A percentile compares a stretch with the other conserved stretches of the same genome.
phyloP scores from a whole-genome alignment of 1,284 basidiomycete genomes.

The Trichosporon faecale region DNA sequence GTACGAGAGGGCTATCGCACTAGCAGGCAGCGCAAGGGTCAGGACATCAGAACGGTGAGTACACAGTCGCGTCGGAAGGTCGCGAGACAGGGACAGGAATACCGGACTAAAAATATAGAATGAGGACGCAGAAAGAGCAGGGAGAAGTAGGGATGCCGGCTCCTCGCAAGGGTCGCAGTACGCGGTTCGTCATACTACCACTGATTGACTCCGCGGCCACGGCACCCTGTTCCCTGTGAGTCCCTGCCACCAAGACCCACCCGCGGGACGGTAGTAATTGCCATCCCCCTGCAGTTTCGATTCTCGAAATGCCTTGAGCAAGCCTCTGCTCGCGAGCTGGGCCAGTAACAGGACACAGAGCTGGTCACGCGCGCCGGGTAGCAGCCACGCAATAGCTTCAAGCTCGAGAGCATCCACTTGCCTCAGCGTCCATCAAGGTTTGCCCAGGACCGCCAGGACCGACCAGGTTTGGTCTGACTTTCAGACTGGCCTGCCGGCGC shows the following conservation, averaged over 20 bases:
- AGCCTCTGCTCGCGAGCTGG: not conserved
- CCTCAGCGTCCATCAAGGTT: not conserved
- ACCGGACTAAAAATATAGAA: not conserved
- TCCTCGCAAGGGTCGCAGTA: not conserved
- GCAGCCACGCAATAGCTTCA: slow-evolving; percentile 1
- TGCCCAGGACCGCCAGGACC: not conserved
- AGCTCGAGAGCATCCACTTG: not conserved
- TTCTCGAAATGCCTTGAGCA: not conserved
- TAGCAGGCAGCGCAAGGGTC: not conserved
- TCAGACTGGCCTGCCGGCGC: not conserved
- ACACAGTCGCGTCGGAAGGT: not conserved
- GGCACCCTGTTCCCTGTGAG: not conserved
- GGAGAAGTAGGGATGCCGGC: not conserved
- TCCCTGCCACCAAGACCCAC: slow-evolving; percentile 5
- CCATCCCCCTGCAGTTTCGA: slow-evolving; percentile 4
- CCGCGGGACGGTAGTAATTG: not conserved
- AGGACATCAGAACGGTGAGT: not conserved
- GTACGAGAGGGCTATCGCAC: not conserved
- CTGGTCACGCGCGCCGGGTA: not conserved
- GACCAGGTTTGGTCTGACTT: not conserved
- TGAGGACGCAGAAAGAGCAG: not conserved
- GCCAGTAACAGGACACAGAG: not conserved
- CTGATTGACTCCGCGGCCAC: not conserved
- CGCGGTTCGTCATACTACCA: not conserved
- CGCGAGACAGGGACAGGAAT: not conserved